phyloP scores from a whole-genome alignment of 495 filamentous ascomycete species.

The Achaetomiella virescens region DNA sequence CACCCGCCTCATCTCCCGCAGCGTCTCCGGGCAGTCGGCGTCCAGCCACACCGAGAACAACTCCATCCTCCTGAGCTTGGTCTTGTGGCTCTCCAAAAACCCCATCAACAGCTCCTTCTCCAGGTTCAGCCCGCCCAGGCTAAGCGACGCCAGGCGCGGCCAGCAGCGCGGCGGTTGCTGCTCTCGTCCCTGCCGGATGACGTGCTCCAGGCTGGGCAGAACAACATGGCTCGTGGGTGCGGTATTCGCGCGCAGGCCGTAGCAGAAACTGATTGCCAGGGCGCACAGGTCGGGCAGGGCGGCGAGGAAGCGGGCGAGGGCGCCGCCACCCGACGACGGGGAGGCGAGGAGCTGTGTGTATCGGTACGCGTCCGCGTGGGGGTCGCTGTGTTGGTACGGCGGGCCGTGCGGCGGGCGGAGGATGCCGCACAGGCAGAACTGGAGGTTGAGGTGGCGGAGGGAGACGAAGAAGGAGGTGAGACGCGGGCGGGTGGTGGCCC shows the following conservation, averaged over 20 bases:
- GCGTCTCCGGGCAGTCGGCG: background rate
- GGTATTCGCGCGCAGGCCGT: too few relatives aligned
- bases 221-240: too few relatives aligned
- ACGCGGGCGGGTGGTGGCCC: too few relatives aligned
- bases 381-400: too few relatives aligned
- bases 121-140: background rate
- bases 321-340: background rate
- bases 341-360: background rate
- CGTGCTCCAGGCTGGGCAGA: too few relatives aligned
- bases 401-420: too few relatives aligned
- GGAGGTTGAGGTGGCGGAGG: too few relatives aligned
- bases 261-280: background rate
- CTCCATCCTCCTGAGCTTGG: background rate
- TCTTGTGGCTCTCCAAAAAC: background rate
- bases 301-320: background rate
- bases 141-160: background rate
- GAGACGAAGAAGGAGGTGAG: background rate
- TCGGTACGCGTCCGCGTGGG: too few relatives aligned
- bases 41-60: background rate
- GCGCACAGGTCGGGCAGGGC: background rate
- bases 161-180: too few relatives aligned
- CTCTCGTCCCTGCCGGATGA: too few relatives aligned
- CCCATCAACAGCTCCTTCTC: background rate
- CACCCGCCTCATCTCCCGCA: background rate
- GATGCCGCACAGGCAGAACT: background rate